Evolutionary conservation across 1,284 basidiomycete genomes (phyloP).

Genomic region (Tranzscheliella williamsii): DNA sequence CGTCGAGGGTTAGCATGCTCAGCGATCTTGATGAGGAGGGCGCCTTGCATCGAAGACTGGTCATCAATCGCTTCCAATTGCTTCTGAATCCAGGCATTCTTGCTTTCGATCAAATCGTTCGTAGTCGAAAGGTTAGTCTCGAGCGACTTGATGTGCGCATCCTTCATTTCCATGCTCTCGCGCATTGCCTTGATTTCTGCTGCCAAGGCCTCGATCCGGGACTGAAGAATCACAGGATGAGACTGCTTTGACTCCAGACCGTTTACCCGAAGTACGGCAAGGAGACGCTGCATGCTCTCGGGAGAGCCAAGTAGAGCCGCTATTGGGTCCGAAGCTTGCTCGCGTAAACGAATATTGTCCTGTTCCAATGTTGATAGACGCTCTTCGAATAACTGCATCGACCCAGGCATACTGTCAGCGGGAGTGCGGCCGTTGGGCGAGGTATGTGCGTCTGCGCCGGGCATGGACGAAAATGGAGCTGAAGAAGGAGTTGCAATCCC

Average conservation of each 20-base stretch:
- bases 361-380: background rate
- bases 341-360: background rate
- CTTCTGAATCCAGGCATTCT: constrained; percentile 2
- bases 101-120: background rate
- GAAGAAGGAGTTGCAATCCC: no score
- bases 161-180: background rate
- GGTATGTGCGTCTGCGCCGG: no score
- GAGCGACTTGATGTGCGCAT: background rate
- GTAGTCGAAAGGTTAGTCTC: background rate
- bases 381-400: no score
- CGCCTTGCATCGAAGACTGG: constrained; percentile 30
- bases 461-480: no score
- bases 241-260: background rate
- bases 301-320: background rate
- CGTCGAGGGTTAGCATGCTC: constrained; percentile 33
- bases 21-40: constrained; percentile 20
- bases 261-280: background rate
- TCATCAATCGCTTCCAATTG: constrained; percentile 18
- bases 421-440: no score
- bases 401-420: no score
- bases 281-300: background rate
- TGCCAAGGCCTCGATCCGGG: no score
- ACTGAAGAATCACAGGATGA: no score
- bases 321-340: background rate
- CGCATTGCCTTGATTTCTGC: background rate